These are phyloP conservation scores for Allomyces javanicus DNA, from an alignment of 192 early-diverging fungal species.

Conservation along the genomic window DNA sequence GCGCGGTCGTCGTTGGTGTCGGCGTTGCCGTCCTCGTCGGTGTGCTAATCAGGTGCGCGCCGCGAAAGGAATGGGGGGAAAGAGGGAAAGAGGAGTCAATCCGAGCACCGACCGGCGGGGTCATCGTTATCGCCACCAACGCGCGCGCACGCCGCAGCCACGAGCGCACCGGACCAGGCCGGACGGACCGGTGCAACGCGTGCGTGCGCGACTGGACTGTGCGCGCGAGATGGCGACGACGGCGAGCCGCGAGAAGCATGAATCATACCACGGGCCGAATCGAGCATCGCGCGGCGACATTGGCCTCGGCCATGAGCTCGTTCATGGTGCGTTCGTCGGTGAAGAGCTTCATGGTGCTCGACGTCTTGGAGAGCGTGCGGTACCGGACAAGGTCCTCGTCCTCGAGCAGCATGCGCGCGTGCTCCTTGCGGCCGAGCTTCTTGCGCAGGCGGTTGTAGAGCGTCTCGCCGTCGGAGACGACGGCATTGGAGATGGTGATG, in stretches of 20 bases:
- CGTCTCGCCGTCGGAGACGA: not conserved
- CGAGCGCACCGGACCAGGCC: not conserved
- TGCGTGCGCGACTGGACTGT: not conserved
- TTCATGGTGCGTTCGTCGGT: not conserved
- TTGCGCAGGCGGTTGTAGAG: not conserved
- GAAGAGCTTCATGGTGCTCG: not conserved
- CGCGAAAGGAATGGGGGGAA: too few relatives aligned
- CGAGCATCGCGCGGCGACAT: not conserved
- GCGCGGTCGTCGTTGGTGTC: too few relatives aligned
- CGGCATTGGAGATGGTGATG: not conserved
- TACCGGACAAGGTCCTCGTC: not conserved
- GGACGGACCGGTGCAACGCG: not conserved
- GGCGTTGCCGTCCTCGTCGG: too few relatives aligned
- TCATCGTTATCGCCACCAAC: too few relatives aligned
- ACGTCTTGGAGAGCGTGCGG: not conserved
- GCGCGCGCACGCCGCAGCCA: not conserved
- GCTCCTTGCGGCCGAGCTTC: not conserved
- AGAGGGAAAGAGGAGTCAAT: too few relatives aligned
- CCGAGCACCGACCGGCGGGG: too few relatives aligned
- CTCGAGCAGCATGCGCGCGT: not conserved
- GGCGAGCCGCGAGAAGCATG: not conserved
- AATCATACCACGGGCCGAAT: not conserved
- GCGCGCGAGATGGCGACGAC: not conserved
- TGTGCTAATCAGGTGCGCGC: too few relatives aligned
- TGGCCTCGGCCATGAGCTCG: not conserved